Conservation (phyloP, 2,329 filamentous ascomycete species). For the Aspergillus fructus region DNA sequence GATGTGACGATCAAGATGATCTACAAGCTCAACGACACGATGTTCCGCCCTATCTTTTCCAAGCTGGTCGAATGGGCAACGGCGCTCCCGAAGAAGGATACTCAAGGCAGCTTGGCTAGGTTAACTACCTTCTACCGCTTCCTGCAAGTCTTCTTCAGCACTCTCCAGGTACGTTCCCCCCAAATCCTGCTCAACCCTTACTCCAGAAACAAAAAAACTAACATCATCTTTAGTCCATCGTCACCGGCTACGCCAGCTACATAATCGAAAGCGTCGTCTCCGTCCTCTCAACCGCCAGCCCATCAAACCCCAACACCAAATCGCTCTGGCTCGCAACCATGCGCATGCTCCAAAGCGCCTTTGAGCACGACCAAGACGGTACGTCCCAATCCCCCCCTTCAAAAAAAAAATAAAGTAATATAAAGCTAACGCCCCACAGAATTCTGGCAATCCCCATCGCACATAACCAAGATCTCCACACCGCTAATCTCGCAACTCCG, state of each 20-base stretch:
- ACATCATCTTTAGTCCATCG: conserved; percentile 63
- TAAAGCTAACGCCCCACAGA: conserved; percentile 41
- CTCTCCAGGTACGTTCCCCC: conserved; percentile 60
- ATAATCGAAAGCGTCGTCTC: conserved; percentile 72
- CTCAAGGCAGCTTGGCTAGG: conserved; percentile 58
- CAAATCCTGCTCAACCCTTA: neutral
- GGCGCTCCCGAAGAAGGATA: conserved; percentile 62
- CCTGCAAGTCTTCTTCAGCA: conserved; percentile 74
- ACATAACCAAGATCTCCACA: conserved; percentile 72
- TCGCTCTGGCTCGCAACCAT: conserved; percentile 70
- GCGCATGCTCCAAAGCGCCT: conserved; percentile 69
- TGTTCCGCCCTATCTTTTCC: conserved; percentile 88
- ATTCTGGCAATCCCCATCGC: conserved; percentile 91
- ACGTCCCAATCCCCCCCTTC: conserved; percentile 15
- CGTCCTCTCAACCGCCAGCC: conserved; percentile 51
- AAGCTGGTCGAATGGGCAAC: conserved; percentile 80
- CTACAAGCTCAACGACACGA: conserved; percentile 91
- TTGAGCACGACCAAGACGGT: conserved; percentile 85
- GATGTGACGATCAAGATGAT: conserved; percentile 82
- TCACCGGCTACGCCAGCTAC: conserved; percentile 87
- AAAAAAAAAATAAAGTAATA: neutral
- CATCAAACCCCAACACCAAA: conserved; percentile 50
- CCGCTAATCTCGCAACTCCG: conserved; percentile 69
- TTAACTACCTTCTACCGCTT: conserved; percentile 80
- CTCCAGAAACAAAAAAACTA: conserved; percentile 1